Percentiles rank a stretch among this genome's conserved stretches.
phyloP scores from a whole-genome alignment of 768 basidiomycete genomes.

The Psilocybe subaeruginosa region DNA sequence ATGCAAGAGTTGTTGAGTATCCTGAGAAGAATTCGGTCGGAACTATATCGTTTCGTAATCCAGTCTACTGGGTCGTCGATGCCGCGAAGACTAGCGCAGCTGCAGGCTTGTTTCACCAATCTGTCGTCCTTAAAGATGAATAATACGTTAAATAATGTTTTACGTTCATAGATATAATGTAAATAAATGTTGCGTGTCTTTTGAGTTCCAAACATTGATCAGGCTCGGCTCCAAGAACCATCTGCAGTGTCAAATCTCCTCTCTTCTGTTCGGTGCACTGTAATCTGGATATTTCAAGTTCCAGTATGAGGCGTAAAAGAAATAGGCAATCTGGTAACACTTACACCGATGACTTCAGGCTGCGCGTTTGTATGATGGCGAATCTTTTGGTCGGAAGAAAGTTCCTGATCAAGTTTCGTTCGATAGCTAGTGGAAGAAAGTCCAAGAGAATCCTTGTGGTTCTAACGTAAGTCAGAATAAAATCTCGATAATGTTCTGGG shows the following conservation, averaged over 20 bases:
- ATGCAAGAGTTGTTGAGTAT: too few species aligned
- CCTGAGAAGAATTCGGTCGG: too few species aligned
- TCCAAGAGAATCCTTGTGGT: neutral
- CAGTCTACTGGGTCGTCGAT: too few species aligned
- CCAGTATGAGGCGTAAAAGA: neutral
- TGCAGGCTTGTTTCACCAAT: too few species aligned
- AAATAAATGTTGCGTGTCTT: neutral
- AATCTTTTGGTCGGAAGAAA: neutral
- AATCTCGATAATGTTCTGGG: neutral
- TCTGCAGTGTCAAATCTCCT: neutral
- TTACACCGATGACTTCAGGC: neutral
- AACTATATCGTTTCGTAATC: too few species aligned
- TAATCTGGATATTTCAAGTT: neutral
- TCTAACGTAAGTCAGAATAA: neutral
- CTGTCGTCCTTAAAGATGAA: too few species aligned
- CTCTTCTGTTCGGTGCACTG: conserved; percentile 3
- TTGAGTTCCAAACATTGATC: neutral
- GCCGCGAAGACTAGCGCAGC: too few species aligned
- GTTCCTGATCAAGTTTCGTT: neutral
- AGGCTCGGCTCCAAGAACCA: neutral
- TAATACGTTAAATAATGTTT: too few species aligned
- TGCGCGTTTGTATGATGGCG: neutral
- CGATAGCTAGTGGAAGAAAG: conserved; percentile 1
- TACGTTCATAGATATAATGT: neutral
- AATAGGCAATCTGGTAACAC: neutral